These are phyloP conservation scores for Pseudozyma sp. DNA, from an alignment of 1,284 basidiomycete species.

Conservation along the genomic window DNA sequence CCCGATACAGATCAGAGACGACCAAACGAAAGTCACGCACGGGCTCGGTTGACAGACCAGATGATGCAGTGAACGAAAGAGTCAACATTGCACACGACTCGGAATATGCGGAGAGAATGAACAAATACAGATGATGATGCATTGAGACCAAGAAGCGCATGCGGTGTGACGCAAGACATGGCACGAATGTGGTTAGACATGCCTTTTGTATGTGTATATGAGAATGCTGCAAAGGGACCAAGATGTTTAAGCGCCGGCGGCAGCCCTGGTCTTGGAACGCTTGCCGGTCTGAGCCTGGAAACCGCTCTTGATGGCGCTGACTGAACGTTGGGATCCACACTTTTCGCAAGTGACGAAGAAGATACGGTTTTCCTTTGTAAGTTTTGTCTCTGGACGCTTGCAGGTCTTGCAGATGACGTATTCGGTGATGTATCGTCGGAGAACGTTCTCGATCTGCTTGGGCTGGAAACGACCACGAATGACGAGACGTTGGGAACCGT, in stretches of 20 bases:
- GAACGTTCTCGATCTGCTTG: constrained; percentile 97
- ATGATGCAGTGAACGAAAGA: neutral
- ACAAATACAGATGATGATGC: constrained; percentile 26
- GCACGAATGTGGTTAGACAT: neutral
- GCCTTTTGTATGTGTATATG: constrained; percentile 2
- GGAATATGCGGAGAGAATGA: constrained; percentile 14
- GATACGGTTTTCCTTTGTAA: constrained; percentile 97
- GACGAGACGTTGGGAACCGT: constrained; percentile 90
- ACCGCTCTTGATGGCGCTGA: constrained; percentile 97
- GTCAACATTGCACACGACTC: constrained; percentile 12
- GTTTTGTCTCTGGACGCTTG: constrained; percentile 95
- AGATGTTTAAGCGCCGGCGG: constrained; percentile 34
- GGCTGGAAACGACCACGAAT: constrained; percentile 99
- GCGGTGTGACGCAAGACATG: neutral
- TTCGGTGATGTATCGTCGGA: constrained; percentile 97
- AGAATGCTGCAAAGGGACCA: neutral
- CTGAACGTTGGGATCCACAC: constrained; percentile 90
- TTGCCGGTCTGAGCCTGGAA: constrained; percentile 95
- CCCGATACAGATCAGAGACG: too few relatives aligned
- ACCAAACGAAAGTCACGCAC: too few relatives aligned
- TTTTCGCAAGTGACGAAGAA: constrained; percentile 99
- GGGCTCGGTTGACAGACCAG: neutral
- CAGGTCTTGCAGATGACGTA: constrained; percentile 99
- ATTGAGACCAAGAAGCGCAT: neutral
- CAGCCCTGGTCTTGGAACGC: constrained; percentile 58